Evolutionary conservation across 352 stramenopile species (phyloP), one percentile per base, ranked within the genome.

Genomic region (Peronospora farinosa): DNA sequence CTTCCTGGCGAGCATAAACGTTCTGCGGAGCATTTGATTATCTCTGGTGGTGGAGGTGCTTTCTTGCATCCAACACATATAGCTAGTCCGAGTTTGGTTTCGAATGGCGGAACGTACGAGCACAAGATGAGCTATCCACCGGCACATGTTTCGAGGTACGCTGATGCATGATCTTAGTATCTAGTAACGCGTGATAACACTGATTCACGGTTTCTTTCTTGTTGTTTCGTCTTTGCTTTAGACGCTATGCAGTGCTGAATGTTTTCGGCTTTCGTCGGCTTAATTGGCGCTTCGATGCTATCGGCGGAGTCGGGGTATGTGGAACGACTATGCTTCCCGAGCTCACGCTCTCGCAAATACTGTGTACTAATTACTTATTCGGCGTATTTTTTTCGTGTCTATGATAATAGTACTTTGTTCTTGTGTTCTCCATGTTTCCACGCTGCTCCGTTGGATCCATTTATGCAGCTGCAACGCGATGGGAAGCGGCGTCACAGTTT

Each of bases 261-360:
- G 80, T 92, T 11, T 77, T 94, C 45, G 83, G 82, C 36, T 97
- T 97, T 66, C 86, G 88, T 2, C 90, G 86, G 41, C 86, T 95
- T 47, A 96, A 96, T 57, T 97, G 91, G 91, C 73, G 87, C 17
- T 95, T 97, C 39, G 91, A 97, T 72, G 78, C 96, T 40, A 73
- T 97, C 16, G 89, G 88, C 23, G 84, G 84, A 43, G 57, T 95
- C 47, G 77, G 71, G 58, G 83, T 92, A 72, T 31, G 74, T 69
- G 54, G 13, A 47, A 17, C 8, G 8, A 43, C 4, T 36, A 12
- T 17, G 10, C 13, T 45, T 45, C 10, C 36, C 10, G 7, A 37
- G 16, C 15, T 41, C 7, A 25, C 15, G 17, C 9, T 41, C 19
- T 41, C 6, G 5, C 16, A 38, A 15, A 38, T 13, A 37, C 12